A percentile compares a stretch with the other conserved stretches of the same genome.
These are phyloP conservation scores for Torulaspora pretoriensis DNA, from an alignment of 1,139 yeast species.

Conservation along the genomic window DNA sequence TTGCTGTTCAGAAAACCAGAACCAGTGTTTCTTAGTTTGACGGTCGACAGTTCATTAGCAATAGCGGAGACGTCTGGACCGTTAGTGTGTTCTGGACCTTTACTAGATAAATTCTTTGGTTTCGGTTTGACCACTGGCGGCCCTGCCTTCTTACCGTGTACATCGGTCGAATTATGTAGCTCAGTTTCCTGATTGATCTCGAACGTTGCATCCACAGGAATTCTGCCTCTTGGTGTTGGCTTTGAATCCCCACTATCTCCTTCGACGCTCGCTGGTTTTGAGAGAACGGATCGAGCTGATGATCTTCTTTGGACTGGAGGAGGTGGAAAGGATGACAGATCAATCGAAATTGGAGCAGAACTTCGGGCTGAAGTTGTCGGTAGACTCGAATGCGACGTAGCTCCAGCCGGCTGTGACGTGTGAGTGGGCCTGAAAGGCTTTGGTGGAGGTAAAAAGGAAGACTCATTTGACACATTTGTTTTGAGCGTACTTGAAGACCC, in stretches of 20 bases:
- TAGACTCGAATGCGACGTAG: not conserved
- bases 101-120: conserved; percentile 17
- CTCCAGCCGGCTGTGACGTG: not conserved
- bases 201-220: not conserved
- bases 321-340: conserved; percentile 18
- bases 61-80: conserved; percentile 9
- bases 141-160: conserved; percentile 6
- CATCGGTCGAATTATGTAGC: not conserved
- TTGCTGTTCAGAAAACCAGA: conserved; percentile 3
- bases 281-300: not conserved
- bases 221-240: conserved; percentile 10
- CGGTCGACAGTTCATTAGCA: conserved; percentile 13
- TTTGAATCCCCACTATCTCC: not conserved
- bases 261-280: not conserved
- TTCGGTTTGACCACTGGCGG: conserved; percentile 30
- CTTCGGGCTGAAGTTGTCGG: not conserved
- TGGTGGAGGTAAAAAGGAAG: conserved; percentile 26
- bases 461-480: not conserved
- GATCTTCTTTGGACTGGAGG: conserved; percentile 22
- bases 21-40: conserved; percentile 12
- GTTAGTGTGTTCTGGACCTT: not conserved
- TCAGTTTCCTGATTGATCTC: not conserved
- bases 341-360: not conserved
- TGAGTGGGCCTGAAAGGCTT: conserved; percentile 27
- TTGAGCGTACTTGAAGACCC: not conserved